phyloP scores from a whole-genome alignment of 2,329 filamentous ascomycete genomes.

The Hirsutella thompsonii region DNA sequence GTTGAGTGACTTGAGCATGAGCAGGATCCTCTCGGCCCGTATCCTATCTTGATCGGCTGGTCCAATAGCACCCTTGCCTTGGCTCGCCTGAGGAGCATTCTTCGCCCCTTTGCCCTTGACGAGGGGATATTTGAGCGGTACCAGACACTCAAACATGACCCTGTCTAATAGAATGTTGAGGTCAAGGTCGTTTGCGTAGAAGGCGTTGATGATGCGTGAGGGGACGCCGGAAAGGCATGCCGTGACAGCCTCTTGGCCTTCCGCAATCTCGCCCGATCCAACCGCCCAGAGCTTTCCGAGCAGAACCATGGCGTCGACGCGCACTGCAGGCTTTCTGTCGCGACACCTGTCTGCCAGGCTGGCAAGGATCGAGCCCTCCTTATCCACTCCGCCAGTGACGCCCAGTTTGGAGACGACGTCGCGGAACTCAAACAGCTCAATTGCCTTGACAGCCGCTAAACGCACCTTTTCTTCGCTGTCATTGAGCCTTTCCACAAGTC shows the following conservation, averaged over 20 bases:
- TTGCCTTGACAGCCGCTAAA: constrained; percentile 72
- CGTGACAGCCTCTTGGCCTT: constrained; percentile 64
- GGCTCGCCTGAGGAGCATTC: constrained; percentile 41
- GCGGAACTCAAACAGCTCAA: constrained; percentile 68
- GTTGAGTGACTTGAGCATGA: constrained; percentile 69
- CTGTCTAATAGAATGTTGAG: constrained; percentile 75
- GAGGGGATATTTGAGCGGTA: constrained; percentile 81
- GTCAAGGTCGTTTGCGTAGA: constrained; percentile 80
- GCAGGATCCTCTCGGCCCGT: constrained; percentile 70
- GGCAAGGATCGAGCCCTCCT: constrained; percentile 64
- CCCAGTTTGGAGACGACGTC: constrained; percentile 76
- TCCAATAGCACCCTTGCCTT: constrained; percentile 23
- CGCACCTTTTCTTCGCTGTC: constrained; percentile 89
- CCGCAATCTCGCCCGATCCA: constrained; percentile 72
- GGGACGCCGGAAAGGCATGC: constrained; percentile 71
- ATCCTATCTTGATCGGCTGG: constrained; percentile 62
- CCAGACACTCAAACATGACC: constrained; percentile 72
- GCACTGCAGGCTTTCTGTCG: constrained; percentile 70
- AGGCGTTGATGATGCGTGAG: constrained; percentile 71
- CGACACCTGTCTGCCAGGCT: constrained; percentile 80
- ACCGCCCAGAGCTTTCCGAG: constrained; percentile 89
- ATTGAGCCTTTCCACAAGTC: constrained; percentile 66
- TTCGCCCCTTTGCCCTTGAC: constrained; percentile 48
- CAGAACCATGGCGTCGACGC: constrained; percentile 75
- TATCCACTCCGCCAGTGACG: constrained; percentile 58